Evolutionary conservation across 2,329 filamentous ascomycete species (phyloP), one percentile per base, ranked within the genome.

Genomic region (Xylariomycetidae sp.): DNA sequence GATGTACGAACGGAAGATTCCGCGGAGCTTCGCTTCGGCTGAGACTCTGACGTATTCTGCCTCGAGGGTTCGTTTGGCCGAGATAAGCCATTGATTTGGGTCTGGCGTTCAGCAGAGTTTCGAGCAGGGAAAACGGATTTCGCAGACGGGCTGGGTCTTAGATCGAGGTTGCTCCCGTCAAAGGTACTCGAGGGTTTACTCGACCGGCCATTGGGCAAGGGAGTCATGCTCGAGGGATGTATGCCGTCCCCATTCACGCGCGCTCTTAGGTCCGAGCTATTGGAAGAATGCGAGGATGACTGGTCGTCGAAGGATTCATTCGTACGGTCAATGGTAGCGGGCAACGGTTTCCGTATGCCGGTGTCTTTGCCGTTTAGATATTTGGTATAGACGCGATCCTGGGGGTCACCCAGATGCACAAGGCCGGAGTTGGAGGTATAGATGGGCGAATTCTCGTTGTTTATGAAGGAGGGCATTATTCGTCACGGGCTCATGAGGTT

Each of bases 191-290:
- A 50, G 39, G 50, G 54, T 36, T 58, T 57, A 41, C 54, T 52
- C 37, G 67, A 63, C 47, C 66, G 68, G 44, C 71, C 75, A 54
- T 81, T 80, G 46, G 72, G 69, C 52, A 77, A 52, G 23, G 75
- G 70, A 57, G 67, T 74, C 62, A 80, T 74, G 60, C 71, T 80
- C 51, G 75, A 71, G 5, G 62, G 59, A 25, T 57, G 65, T 61
- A 51, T 56, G 29, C 41, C 45, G 46, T 57, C 51, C 38, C 63
- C 69, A 61, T 67, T 63, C 57, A 63, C 54, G 46, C 59, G 64
- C 44, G 58, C 59, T 40, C 56, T 58, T 28, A 58, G 54, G 49
- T 68, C 71, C 45, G 69, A 76, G 39, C 61, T 61, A 51, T 69
- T 65, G 39, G 72, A 74, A 41, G 67, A 68, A 55, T 69, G 66